Percentiles rank a stretch among this genome's conserved stretches.
Evolutionary conservation across 73 alveolate genomes (phyloP).

Genomic region (Symbiodinium natans): DNA sequence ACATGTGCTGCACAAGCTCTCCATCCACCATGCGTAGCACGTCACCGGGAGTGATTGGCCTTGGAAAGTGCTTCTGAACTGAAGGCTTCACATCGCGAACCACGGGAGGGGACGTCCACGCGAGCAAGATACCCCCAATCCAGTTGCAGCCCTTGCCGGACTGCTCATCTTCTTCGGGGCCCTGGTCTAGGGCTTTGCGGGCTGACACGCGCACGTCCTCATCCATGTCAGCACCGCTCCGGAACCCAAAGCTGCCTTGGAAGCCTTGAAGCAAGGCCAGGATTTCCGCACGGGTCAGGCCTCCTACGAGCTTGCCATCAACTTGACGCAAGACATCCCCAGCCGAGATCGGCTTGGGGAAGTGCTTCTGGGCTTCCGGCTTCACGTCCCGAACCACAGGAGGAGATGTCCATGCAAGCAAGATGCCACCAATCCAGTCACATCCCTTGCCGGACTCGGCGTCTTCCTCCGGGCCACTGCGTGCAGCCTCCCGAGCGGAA

Average conservation of each 20-base stretch:
- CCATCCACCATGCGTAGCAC: constrained; percentile 9
- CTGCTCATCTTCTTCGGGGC: constrained; percentile 1
- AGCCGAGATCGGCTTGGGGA: neutral
- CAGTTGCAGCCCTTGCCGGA: constrained; percentile 28
- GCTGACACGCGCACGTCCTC: neutral
- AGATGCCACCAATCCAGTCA: constrained; percentile 8
- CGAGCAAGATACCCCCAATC: constrained; percentile 31
- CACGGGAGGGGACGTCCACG: constrained; percentile 51
- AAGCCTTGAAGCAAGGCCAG: neutral
- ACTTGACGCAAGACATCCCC: constrained; percentile 19
- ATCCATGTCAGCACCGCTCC: neutral
- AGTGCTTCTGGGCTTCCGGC: constrained; percentile 28
- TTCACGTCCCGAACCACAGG: constrained; percentile 25
- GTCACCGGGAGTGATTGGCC: constrained; percentile 58
- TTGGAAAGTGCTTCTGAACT: constrained; percentile 23
- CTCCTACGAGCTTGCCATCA: neutral
- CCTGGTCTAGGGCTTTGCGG: neutral
- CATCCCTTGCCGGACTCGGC: neutral
- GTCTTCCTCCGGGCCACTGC: neutral
- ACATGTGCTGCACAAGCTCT: constrained; percentile 16
- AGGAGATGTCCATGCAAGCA: constrained; percentile 29
- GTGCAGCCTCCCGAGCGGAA: neutral
- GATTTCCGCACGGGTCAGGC: neutral
- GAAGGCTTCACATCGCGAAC: constrained; percentile 27
- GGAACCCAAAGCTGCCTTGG: constrained; percentile 38